Evolutionary conservation across 495 filamentous ascomycete species (phyloP), one percentile per base, ranked within the genome.

Genomic region (Tuber aestivum): DNA sequence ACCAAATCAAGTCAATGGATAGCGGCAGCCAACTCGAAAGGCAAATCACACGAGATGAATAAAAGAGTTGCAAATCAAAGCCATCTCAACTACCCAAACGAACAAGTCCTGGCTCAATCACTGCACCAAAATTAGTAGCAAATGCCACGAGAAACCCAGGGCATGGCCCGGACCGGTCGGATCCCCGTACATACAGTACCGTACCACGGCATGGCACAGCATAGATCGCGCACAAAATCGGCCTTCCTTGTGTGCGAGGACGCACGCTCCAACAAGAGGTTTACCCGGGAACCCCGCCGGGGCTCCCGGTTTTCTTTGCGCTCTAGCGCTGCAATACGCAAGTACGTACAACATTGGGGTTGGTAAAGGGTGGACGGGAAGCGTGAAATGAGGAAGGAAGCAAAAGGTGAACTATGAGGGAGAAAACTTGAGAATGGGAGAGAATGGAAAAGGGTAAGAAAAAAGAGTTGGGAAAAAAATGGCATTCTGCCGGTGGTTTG

Each of bases 261-360:
- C n/a, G 12, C n/a, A 32, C 27, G n/a, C n/a, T 14, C 56, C n/a
- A 65, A 32, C 56, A 32, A 1, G 27, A 65, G 23, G 56, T 65
- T 65, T 65, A 65, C 32, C 56, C 56, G 56, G 56, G 56, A 65
- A 65, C 56, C 56, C 56, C 56, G 9, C 56, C 56, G 56, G 56
- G 12, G 56, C n/a, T 32, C n/a, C 56, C 56, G 56, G 56, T 12
- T 65, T 65, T 65, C 56, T 65, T 65, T 65, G 56, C 56, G 56
- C 56, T 56, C 48, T 23, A 9, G 48, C 48, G 48, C 48, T 56
- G 48, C 48, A n/a, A 56, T 56, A 56, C 48, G 48, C 27, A 56
- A 8, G 48, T 56, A 56, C 48, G 48, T 50, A 50, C 48, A 50
- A 56, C 8, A 56, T 56, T 56, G 48, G 48, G 48, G 8, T n/a